phyloP scores from a whole-genome alignment of 306 rosid species.

The Malus domestica region DNA sequence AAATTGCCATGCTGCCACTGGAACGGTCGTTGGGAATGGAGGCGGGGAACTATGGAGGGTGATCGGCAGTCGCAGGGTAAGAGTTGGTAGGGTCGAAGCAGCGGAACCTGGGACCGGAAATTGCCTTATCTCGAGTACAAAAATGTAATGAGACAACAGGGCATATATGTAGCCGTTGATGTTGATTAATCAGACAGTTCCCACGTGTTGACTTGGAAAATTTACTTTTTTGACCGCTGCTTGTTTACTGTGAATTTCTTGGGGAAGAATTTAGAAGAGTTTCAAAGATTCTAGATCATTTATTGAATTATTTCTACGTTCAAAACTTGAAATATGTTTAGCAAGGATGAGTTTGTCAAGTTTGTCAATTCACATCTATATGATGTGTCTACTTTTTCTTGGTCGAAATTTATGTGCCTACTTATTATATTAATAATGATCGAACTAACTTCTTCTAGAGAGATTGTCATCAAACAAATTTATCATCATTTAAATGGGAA shows the following conservation, averaged over 20 bases:
- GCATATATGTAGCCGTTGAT: conserved; percentile 6
- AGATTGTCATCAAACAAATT: too few relatives aligned
- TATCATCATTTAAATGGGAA: too few relatives aligned
- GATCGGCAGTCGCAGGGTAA: conserved; percentile 8
- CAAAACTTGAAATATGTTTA: too few relatives aligned
- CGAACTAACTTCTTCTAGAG: too few relatives aligned
- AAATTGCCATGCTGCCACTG: conserved; percentile 7
- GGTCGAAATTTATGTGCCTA: too few relatives aligned
- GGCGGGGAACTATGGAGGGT: background rate
- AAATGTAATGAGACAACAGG: background rate
- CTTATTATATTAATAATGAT: too few relatives aligned
- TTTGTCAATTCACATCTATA: too few relatives aligned
- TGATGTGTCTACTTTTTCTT: too few relatives aligned
- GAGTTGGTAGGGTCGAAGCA: conserved; percentile 29
- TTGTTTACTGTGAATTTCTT: background rate
- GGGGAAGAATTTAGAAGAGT: background rate
- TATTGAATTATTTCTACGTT: too few relatives aligned
- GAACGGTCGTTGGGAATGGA: background rate
- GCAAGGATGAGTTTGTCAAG: too few relatives aligned
- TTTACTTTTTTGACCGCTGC: too few relatives aligned
- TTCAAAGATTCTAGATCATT: background rate
- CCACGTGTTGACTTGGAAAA: background rate
- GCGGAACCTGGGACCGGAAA: conserved; percentile 17
- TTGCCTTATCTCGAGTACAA: background rate
- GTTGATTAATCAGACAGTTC: background rate